These are phyloP conservation scores for Turnera subulata DNA, from an alignment of 345 rosid species.

Conservation along the genomic window DNA sequence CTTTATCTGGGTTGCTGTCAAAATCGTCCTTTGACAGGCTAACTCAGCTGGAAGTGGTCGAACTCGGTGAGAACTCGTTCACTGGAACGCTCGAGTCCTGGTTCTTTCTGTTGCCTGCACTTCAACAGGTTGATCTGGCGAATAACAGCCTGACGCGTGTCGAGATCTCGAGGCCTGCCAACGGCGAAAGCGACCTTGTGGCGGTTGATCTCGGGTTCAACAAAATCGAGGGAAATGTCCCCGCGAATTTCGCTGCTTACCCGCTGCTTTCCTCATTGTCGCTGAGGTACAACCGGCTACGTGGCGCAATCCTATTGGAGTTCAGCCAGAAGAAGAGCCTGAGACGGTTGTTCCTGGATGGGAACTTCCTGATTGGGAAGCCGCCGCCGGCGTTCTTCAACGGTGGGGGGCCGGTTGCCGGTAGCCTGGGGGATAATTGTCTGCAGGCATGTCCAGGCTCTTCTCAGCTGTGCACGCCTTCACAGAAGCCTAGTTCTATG, in stretches of 20 bases:
- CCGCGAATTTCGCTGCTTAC: conserved; percentile 48
- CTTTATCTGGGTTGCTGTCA: conserved; percentile 51
- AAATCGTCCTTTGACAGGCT: conserved; percentile 51
- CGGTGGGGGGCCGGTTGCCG: conserved; percentile 35
- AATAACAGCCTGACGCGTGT: conserved; percentile 59
- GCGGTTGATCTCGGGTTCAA: conserved; percentile 84
- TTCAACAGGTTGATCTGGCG: conserved; percentile 76
- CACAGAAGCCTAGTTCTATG: conserved; percentile 63
- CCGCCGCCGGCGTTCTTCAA: conserved; percentile 56
- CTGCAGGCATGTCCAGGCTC: conserved; percentile 69
- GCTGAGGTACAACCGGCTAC: conserved; percentile 60
- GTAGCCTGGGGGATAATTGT: conserved; percentile 91
- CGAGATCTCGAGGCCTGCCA: conserved; percentile 41
- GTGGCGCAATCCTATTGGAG: conserved; percentile 64
- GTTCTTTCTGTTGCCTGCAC: conserved; percentile 63
- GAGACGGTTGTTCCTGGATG: conserved; percentile 66
- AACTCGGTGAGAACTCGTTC: conserved; percentile 77
- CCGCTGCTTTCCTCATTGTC: conserved; percentile 66
- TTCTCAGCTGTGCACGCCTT: conserved; percentile 66
- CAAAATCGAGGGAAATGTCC: conserved; percentile 46
- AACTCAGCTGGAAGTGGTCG: conserved; percentile 64
- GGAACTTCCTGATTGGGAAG: conserved; percentile 77
- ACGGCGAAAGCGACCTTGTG: conserved; percentile 45
- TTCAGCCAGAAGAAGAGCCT: conserved; percentile 49
- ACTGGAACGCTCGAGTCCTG: conserved; percentile 60